Conservation (phyloP, 768 basidiomycete genomes). For the Asterophora lycoperdoides region DNA sequence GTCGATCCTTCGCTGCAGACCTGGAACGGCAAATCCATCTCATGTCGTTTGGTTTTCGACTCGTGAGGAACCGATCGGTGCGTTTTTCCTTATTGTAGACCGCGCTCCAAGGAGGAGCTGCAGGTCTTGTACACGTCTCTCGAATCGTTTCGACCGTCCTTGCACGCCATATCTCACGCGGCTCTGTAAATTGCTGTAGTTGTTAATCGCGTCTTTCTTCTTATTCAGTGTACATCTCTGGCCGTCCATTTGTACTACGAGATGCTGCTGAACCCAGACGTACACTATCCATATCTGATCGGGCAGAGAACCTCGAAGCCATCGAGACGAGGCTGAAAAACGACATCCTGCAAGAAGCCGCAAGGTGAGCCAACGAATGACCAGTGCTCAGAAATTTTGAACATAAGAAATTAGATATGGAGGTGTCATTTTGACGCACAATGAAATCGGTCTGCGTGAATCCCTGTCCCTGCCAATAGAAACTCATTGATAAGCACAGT, state of each 20-base stretch:
- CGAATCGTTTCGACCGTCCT: slow-evolving; percentile 1
- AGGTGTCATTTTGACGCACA: slow-evolving; percentile 88
- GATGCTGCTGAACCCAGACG: slow-evolving; percentile 81
- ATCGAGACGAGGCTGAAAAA: slow-evolving; percentile 86
- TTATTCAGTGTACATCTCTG: slow-evolving; percentile 74
- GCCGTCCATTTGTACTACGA: slow-evolving; percentile 87
- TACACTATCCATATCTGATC: slow-evolving; percentile 77
- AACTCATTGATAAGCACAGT: slow-evolving; percentile 25
- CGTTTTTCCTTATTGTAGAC: slow-evolving; percentile 21
- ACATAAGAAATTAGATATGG: slow-evolving; percentile 57
- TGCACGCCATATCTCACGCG: neutral
- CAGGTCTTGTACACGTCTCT: neutral
- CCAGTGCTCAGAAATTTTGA: slow-evolving; percentile 3
- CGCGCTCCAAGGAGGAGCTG: neutral
- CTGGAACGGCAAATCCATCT: slow-evolving; percentile 55
- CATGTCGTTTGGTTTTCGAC: slow-evolving; percentile 96
- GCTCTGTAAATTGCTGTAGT: slow-evolving; percentile 3
- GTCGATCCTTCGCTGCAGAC: slow-evolving; percentile 74
- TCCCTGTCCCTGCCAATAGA: neutral
- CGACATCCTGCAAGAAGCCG: slow-evolving; percentile 85
- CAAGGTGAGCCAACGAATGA: slow-evolving; percentile 39
- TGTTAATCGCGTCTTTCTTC: slow-evolving; percentile 10
- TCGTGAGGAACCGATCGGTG: slow-evolving; percentile 91
- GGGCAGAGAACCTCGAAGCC: slow-evolving; percentile 92
- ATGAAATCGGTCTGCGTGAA: slow-evolving; percentile 68